A percentile compares a stretch with the other conserved stretches of the same genome.
Conservation (phyloP, 176 grass and related monocot genomes). For the Avena eriantha region DNA sequence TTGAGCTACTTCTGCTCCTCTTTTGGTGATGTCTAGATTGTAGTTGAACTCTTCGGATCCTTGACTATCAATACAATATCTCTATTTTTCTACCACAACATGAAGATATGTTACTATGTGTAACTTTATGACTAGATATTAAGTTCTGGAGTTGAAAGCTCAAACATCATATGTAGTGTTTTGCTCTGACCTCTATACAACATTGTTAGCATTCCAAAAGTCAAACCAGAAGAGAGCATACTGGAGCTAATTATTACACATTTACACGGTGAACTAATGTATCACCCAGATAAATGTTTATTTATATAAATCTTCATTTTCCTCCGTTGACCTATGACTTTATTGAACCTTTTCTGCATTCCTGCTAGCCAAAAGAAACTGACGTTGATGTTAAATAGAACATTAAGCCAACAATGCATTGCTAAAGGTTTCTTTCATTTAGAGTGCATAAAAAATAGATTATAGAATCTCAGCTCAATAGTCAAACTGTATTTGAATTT, state of each 20-base stretch:
- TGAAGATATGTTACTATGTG: conserved; percentile 11
- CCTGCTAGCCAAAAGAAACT: neutral
- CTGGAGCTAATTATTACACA: neutral
- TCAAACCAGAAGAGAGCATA: neutral
- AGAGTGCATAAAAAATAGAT: neutral
- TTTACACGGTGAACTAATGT: neutral
- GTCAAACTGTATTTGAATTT: conserved; percentile 4
- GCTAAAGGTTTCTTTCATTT: conserved; percentile 9
- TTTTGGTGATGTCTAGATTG: neutral
- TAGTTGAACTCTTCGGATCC: neutral
- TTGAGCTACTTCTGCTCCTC: conserved; percentile 17
- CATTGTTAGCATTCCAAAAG: neutral
- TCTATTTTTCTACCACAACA: neutral
- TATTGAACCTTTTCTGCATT: neutral
- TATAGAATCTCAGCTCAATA: neutral
- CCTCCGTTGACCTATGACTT: neutral
- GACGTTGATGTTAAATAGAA: conserved; percentile 19
- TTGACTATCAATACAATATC: neutral
- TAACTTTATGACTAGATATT: conserved; percentile 14
- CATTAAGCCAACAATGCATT: neutral
- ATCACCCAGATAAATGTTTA: conserved; percentile 5
- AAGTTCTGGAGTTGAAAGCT: conserved; percentile 2
- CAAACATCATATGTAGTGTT: neutral
- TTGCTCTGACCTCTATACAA: conserved; percentile 20
- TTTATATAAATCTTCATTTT: conserved; percentile 11